Percentiles rank a stretch among this genome's conserved stretches.
phyloP scores from a whole-genome alignment of 805 yeast genomes.

The Blastobotrys robertii region DNA sequence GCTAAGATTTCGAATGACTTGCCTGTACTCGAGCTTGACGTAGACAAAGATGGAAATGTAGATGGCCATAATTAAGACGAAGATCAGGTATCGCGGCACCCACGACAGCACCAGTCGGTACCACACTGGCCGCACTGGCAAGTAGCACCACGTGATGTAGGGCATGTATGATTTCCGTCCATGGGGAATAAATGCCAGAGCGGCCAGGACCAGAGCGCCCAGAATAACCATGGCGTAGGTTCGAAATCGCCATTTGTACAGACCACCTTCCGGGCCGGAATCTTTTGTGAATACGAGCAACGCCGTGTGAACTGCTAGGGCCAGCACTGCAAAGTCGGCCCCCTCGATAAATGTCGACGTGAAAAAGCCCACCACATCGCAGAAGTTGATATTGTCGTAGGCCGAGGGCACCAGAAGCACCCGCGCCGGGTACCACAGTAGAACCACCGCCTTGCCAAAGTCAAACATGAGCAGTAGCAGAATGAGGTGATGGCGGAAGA shows the following conservation, averaged over 20 bases:
- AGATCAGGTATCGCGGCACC: constrained; percentile 68
- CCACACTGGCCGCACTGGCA: constrained; percentile 68
- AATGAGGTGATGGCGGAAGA: constrained; percentile 38
- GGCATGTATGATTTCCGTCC: constrained; percentile 45
- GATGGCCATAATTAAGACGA: constrained; percentile 50
- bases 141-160: constrained; percentile 62
- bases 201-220: constrained; percentile 58
- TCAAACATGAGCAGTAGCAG: constrained; percentile 62
- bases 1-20: constrained; percentile 19
- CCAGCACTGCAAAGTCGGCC: constrained; percentile 72
- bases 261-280: constrained; percentile 60
- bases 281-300: constrained; percentile 59
- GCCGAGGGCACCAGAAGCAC: constrained; percentile 35
- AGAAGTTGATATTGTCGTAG: constrained; percentile 41
- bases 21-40: constrained; percentile 35
- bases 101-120: constrained; percentile 64
- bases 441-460: constrained; percentile 58
- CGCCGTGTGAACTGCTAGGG: constrained; percentile 77
- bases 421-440: constrained; percentile 59
- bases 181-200: constrained; percentile 53
- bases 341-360: constrained; percentile 77
- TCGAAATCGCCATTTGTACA: constrained; percentile 45
- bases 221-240: constrained; percentile 51
- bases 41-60: constrained; percentile 65
- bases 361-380: constrained; percentile 67